These are phyloP conservation scores for Oemleria cerasiformis DNA, from an alignment of 306 rosid genomes.

Conservation along the genomic window DNA sequence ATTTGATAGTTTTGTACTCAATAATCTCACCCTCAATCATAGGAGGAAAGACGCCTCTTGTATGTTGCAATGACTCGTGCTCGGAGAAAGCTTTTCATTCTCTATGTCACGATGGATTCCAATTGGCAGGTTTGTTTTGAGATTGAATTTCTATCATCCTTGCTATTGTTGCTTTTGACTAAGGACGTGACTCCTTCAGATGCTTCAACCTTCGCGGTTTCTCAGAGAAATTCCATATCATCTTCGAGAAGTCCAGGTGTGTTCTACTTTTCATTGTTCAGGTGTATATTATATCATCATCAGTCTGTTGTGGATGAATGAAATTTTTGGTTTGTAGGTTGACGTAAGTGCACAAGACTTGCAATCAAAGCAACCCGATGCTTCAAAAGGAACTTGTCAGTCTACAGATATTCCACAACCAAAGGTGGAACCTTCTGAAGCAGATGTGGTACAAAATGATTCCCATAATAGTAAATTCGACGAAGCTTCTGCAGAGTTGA, in stretches of 20 bases:
- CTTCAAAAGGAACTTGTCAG: conserved; percentile 32
- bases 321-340: conserved; percentile 45
- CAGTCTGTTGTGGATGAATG: conserved; percentile 19
- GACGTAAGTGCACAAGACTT: conserved; percentile 38
- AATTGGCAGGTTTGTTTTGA: conserved; percentile 74
- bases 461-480: conserved; percentile 22
- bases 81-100: conserved; percentile 64
- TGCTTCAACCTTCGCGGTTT: conserved; percentile 93
- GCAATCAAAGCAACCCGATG: conserved; percentile 33
- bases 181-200: conserved; percentile 38
- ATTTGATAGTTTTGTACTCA: conserved; percentile 11
- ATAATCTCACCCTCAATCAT: conserved; percentile 20
- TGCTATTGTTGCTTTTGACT: conserved; percentile 13
- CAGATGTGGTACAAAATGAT: conserved; percentile 40
- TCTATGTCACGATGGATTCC: conserved; percentile 67
- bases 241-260: conserved; percentile 79
- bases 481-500: conserved; percentile 43
- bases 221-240: conserved; percentile 82
- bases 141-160: conserved; percentile 3
- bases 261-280: conserved; percentile 21
- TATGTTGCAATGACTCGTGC: conserved; percentile 99
- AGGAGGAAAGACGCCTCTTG: conserved; percentile 92
- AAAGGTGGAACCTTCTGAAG: conserved; percentile 32
- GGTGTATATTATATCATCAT: background rate
- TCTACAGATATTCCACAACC: conserved; percentile 22